Conservation (phyloP, 257 asterid species). For the Salvia splendens region DNA sequence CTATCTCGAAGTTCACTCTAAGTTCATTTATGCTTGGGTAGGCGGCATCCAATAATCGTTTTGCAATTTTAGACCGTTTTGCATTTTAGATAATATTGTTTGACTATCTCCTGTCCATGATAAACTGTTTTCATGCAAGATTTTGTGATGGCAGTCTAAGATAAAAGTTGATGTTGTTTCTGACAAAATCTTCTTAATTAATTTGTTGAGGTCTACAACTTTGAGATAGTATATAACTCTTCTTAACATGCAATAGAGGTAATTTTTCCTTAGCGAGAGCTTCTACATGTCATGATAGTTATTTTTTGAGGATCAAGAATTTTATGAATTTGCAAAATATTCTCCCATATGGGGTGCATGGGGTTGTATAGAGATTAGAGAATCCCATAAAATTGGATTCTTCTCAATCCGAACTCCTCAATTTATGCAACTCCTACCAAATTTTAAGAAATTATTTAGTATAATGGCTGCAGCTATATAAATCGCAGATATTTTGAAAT, state of each 20-base stretch:
- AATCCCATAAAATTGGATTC: slow-evolving; percentile 53
- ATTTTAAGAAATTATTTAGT: too few relatives aligned
- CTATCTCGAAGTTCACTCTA: too few relatives aligned
- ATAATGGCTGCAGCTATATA: too few relatives aligned
- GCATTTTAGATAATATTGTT: background rate
- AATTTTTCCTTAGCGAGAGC: slow-evolving; percentile 30
- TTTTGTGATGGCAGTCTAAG: slow-evolving; percentile 26
- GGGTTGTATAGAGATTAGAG: slow-evolving; percentile 41
- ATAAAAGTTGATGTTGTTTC: slow-evolving; percentile 14
- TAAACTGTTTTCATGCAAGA: slow-evolving; percentile 25
- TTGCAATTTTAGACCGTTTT: too few relatives aligned
- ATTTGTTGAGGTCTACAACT: slow-evolving; percentile 27
- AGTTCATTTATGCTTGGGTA: too few relatives aligned
- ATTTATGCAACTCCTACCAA: slow-evolving; percentile 9
- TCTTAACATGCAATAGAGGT: slow-evolving; percentile 21
- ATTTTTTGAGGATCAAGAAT: slow-evolving; percentile 27
- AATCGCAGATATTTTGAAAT: too few relatives aligned
- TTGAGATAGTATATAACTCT: slow-evolving; percentile 20
- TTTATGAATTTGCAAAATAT: slow-evolving; percentile 36
- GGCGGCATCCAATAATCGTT: too few relatives aligned
- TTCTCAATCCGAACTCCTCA: slow-evolving; percentile 44
- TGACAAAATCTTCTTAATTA: background rate
- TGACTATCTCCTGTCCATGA: background rate
- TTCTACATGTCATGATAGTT: too few relatives aligned
- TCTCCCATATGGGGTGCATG: slow-evolving; percentile 37